Percentiles rank a stretch among this genome's conserved stretches.
phyloP scores from a whole-genome alignment of 164 flowering plant genomes.

The Aristolochia contorta region DNA sequence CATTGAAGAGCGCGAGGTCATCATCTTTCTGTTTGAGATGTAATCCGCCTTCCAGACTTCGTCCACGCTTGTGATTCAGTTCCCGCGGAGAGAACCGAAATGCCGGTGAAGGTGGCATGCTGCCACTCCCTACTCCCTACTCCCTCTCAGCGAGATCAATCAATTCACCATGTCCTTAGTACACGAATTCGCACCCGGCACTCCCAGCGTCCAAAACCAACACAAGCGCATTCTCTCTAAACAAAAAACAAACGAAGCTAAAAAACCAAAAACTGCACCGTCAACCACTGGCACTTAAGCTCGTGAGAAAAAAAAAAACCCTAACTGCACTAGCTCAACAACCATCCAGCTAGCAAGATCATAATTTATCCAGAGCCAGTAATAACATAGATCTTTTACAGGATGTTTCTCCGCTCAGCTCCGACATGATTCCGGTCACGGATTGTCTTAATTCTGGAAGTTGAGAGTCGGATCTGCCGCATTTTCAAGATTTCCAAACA shows the following conservation, averaged over 20 bases:
- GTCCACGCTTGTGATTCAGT: conserved; percentile 65
- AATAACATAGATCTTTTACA: conserved; percentile 1
- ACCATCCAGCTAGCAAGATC: neutral
- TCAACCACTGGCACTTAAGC: neutral
- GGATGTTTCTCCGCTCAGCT: conserved; percentile 2
- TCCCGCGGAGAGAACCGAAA: conserved; percentile 65
- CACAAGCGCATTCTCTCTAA: neutral
- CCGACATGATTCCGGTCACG: neutral
- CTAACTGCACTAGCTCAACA: neutral
- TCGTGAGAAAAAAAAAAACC: neutral
- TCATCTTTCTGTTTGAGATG: conserved; percentile 61
- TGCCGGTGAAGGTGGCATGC: conserved; percentile 85
- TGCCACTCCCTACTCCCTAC: conserved; percentile 12
- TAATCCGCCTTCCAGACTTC: conserved; percentile 61
- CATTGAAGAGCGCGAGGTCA: conserved; percentile 82
- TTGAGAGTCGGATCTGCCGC: conserved; percentile 26
- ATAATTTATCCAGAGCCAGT: neutral
- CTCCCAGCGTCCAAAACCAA: neutral
- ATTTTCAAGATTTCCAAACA: neutral
- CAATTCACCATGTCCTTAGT: neutral
- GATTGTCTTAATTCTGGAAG: conserved; percentile 3
- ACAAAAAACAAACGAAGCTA: neutral
- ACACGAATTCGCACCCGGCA: neutral
- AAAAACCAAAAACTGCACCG: neutral
- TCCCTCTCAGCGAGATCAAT: neutral